Evolutionary conservation across 2,329 filamentous ascomycete genomes (phyloP).

Genomic region (Pyrenophora seminiperda): DNA sequence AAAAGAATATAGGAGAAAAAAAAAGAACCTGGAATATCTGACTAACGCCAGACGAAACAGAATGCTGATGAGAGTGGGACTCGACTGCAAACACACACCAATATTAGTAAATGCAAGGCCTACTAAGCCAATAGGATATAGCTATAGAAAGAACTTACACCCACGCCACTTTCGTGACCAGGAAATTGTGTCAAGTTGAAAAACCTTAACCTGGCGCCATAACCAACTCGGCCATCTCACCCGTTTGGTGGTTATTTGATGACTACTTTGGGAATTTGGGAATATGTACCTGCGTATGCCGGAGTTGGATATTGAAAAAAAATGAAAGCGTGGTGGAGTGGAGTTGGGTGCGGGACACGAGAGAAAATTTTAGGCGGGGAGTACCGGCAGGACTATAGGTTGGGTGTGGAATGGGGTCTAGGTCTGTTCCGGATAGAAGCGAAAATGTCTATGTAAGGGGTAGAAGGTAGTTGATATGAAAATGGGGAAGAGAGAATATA

Average conservation of each 20-base stretch:
- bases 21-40: constrained; percentile 26
- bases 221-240: constrained; percentile 16
- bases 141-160: no score
- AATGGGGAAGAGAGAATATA: no score
- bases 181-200: constrained; percentile 26
- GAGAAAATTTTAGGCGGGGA: neutral
- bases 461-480: no score
- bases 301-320: no score
- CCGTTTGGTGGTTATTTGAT: constrained; percentile 4
- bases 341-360: neutral
- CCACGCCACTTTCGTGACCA: constrained; percentile 48
- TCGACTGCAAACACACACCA: constrained; percentile 24
- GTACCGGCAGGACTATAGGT: no score
- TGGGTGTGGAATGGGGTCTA: neutral
- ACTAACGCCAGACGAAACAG: constrained; percentile 23
- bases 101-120: no score
- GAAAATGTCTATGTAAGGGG: no score
- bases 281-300: neutral
- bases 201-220: constrained; percentile 18
- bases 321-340: no score
- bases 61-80: constrained; percentile 47
- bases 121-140: no score
- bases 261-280: neutral
- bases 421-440: neutral
- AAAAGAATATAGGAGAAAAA: constrained; percentile 6